Evolutionary conservation across 23 red algal genomes (phyloP).

Genomic region (Porphyridium purpureum): DNA sequence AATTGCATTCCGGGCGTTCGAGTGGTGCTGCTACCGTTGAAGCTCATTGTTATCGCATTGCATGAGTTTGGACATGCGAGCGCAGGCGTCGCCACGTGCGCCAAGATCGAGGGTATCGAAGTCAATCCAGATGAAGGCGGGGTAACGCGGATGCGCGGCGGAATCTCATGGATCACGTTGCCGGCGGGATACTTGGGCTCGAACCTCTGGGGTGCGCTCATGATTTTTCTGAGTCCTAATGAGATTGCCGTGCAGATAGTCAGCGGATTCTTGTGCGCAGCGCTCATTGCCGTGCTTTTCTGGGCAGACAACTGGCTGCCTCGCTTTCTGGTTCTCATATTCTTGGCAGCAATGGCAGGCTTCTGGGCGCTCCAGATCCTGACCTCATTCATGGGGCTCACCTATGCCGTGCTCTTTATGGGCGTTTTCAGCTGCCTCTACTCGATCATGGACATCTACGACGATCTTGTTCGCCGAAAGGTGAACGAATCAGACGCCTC

Average conservation of each 20-base stretch:
- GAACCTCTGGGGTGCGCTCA: neutral
- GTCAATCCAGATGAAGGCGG: neutral
- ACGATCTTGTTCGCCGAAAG: neutral
- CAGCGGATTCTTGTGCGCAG: neutral
- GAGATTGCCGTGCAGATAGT: neutral
- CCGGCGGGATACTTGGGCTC: neutral
- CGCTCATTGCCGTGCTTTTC: neutral
- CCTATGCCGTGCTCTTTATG: neutral
- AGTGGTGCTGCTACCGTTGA: no score
- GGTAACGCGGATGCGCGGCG: neutral
- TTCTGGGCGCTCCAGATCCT: neutral
- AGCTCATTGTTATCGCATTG: neutral
- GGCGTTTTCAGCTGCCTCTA: neutral
- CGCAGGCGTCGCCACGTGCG: neutral
- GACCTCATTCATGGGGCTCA: neutral
- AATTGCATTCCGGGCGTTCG: no score
- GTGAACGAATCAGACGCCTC: neutral
- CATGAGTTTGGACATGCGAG: neutral
- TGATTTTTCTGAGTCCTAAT: neutral
- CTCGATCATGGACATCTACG: neutral
- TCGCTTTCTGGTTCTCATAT: neutral
- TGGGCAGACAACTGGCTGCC: conserved; percentile 1
- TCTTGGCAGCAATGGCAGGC: neutral
- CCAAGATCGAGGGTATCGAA: neutral
- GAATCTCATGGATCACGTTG: neutral